Base-by-base conservation (phyloP, 805 yeast genomes). In the Yamadazyma nakazawae region DNA sequence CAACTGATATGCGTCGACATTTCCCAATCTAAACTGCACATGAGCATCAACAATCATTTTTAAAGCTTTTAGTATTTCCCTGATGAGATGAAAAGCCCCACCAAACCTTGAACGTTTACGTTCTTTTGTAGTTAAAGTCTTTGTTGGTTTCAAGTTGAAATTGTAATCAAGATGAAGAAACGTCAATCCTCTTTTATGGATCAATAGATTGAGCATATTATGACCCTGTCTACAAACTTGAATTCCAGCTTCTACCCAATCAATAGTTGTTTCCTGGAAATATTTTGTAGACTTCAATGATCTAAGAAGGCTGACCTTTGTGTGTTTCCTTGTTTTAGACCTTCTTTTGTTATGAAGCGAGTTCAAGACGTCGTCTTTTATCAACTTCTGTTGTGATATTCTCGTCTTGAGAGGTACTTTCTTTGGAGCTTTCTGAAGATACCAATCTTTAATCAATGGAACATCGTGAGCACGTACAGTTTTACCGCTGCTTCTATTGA, bases 201-300 rank as follows among this genome's bases (percentile, higher is more conserved):
- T 89, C 53, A 94, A 71, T 31, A 94, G 68, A 63, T 90, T 91
- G 40, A 94, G 74, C 96, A 92, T 91, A 56, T 89, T 92, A 64
- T 84, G 88, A 2, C 99, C 99, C 65, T 94, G 99, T 34, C 81
- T 79, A 59, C 96, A 87, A 2, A 94, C 81, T 66, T 94, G 98
- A 47, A 94, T 70, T 25, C 97, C 99, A 1, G 98, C 99, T 63
- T 94, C 99, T 2, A 92, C 94, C 99, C 99, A 94, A 64, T 94
- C 99, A 42, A 94, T 83, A 0, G 91, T 77, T 0, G 99, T 92
- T 56, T 87, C 84, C 60, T 89, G 96, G 66, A 94, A 94, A 62
- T 80, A 94, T 58, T 88, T 91, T 0, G 99, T 94, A 39, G 77
- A 74, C 48, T 81, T 80, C 54, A 94, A 74, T 26, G 82, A 75